Evolutionary conservation across 139 green algal species (phyloP).

Genomic region (Asterochloris sp.): DNA sequence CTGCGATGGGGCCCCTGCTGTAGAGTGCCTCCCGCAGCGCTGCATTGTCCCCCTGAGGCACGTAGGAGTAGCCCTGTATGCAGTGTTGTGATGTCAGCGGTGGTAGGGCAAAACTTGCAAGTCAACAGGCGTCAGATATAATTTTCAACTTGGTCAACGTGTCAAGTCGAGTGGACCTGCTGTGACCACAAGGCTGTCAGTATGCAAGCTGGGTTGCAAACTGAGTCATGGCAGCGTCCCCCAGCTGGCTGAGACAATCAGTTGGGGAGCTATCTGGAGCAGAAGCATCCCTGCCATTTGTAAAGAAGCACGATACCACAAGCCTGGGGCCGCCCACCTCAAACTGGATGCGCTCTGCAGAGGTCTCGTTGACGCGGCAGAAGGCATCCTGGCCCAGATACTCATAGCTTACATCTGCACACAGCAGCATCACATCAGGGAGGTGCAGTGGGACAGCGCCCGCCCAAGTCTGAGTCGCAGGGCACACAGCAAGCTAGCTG

Average conservation of each 20-base stretch:
- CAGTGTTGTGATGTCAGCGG: neutral
- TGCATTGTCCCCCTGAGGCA: constrained; percentile 42
- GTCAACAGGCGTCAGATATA: neutral
- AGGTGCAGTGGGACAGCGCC: too few relatives aligned
- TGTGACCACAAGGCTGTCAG: neutral
- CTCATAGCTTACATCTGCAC: constrained; percentile 27
- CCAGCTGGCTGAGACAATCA: neutral
- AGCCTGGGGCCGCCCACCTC: too few relatives aligned
- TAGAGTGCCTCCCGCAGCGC: constrained; percentile 51
- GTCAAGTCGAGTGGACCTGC: neutral
- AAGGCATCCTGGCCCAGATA: constrained; percentile 43
- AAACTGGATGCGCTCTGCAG: neutral
- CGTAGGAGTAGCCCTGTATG: constrained; percentile 36
- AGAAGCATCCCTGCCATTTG: too few relatives aligned
- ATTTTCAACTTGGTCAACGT: neutral
- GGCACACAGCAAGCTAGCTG: too few relatives aligned
- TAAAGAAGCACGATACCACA: too few relatives aligned
- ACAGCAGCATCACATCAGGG: too few relatives aligned
- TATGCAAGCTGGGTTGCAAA: neutral
- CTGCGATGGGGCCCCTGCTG: constrained; percentile 28
- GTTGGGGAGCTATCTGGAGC: neutral
- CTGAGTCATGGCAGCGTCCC: neutral
- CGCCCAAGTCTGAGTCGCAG: too few relatives aligned
- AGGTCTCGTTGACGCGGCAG: constrained; percentile 19
- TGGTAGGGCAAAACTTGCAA: neutral